phyloP scores from a whole-genome alignment of 2,329 filamentous ascomycete genomes.

The Periconia digitata region DNA sequence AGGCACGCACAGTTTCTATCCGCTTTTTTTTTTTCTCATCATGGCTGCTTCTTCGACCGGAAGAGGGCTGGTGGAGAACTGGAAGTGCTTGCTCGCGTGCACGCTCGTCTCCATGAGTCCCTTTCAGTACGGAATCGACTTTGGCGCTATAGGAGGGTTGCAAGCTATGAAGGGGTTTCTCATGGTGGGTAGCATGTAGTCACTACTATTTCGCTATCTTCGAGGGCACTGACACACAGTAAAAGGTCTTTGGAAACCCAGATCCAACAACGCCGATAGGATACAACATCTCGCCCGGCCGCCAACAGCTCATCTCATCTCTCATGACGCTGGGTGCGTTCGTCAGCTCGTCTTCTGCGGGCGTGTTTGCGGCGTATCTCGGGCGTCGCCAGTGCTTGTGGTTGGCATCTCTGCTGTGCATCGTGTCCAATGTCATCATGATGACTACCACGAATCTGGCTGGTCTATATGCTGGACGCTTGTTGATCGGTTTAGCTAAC shows the following conservation, averaged over 20 bases:
- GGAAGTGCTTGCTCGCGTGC: slow-evolving; percentile 53
- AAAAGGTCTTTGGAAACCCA: slow-evolving; percentile 32
- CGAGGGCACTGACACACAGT: background rate
- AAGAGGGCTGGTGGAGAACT: slow-evolving; percentile 44
- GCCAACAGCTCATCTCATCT: slow-evolving; percentile 50
- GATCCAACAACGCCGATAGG: slow-evolving; percentile 38
- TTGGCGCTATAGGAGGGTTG: slow-evolving; percentile 54
- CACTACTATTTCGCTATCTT: background rate
- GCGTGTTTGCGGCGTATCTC: slow-evolving; percentile 36
- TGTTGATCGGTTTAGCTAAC: slow-evolving; percentile 57
- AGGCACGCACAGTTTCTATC: no score
- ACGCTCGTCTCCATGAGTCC: slow-evolving; percentile 53
- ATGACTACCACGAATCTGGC: slow-evolving; percentile 57
- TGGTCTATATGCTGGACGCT: slow-evolving; percentile 56
- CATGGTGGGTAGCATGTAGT: slow-evolving; percentile 30
- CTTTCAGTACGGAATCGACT: slow-evolving; percentile 57
- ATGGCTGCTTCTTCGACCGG: slow-evolving; percentile 25
- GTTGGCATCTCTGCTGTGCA: slow-evolving; percentile 53
- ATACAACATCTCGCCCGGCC: slow-evolving; percentile 47
- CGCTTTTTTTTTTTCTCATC: no score
- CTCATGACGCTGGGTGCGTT: slow-evolving; percentile 51
- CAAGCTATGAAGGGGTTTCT: slow-evolving; percentile 57
- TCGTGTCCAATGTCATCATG: slow-evolving; percentile 53
- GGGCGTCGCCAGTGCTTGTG: slow-evolving; percentile 50
- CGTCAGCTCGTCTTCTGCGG: slow-evolving; percentile 45